Evolutionary conservation across 371 early-diverging fungal species (phyloP).

Genomic region (Phascolomyces articulosus): DNA sequence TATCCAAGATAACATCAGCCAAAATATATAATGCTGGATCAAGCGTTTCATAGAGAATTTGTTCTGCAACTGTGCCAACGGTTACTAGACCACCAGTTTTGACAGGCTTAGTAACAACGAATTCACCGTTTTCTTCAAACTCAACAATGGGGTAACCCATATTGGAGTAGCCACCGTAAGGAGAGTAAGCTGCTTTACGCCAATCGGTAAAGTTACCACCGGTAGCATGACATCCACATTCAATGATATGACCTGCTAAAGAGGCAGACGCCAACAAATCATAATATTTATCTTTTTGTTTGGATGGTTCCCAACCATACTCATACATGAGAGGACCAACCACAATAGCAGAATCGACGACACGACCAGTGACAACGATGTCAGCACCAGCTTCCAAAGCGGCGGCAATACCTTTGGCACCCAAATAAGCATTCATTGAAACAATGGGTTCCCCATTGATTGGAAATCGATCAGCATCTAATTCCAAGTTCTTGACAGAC

Average conservation of each 20-base stretch:
- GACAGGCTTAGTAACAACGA: conserved; percentile 70
- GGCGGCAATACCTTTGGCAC: conserved; percentile 60
- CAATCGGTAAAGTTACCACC: conserved; percentile 83
- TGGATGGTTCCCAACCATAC: conserved; percentile 47
- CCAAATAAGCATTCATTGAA: conserved; percentile 68
- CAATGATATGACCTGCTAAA: conserved; percentile 76
- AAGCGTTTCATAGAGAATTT: conserved; percentile 72
- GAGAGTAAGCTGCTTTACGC: conserved; percentile 59
- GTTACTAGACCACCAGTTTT: conserved; percentile 73
- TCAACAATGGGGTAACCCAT: conserved; percentile 56
- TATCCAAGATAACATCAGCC: conserved; percentile 75
- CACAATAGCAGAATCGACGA: conserved; percentile 71
- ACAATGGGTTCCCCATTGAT: conserved; percentile 50
- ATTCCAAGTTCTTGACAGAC: conserved; percentile 35
- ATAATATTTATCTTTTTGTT: conserved; percentile 37
- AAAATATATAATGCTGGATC: conserved; percentile 73
- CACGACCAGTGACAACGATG: conserved; percentile 78
- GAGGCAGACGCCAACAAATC: conserved; percentile 72
- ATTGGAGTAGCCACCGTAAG: conserved; percentile 65
- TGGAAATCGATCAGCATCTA: conserved; percentile 57
- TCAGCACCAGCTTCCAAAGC: conserved; percentile 67
- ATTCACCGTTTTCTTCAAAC: conserved; percentile 28
- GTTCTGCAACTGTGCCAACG: conserved; percentile 67
- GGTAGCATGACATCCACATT: conserved; percentile 78
- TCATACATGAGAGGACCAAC: conserved; percentile 63